Base-by-base conservation (phyloP, 495 filamentous ascomycete species). In the Aspergillus cavernicola region DNA sequence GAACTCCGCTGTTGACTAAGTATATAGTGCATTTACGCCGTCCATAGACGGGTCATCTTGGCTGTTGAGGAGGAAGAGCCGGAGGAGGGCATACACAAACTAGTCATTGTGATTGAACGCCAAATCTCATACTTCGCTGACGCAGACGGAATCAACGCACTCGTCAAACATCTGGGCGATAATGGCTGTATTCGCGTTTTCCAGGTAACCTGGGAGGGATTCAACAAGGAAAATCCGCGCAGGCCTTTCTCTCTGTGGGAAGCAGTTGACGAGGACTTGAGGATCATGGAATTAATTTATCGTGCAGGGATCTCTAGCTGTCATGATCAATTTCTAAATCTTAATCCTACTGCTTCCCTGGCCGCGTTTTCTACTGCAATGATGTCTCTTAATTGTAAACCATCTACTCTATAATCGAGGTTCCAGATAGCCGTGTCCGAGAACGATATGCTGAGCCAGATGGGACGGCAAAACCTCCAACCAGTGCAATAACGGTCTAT, bases 41-140 rank as follows among this genome's bases (percentile, higher is more conserved):
- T 70, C 5, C 52, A 60, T 23, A 64, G 61, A 31, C 58, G 59
- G 35, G 37, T 68, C 41, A 57, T 68, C n/a, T 38, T 66, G 32
- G 61, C 58, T 13, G 61, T 65, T 24, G 40, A 44, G 18, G 57
- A 68, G 28, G 52, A 65, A 2, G 61, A 66, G 48, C 37, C 66
- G 37, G 56, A 55, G 22, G 56, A 61, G 49, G 69, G 74, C 52
- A 72, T 73, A 37, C 72, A 75, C 57, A 74, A 72, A 24, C 74
- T 80, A 55, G 74, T 74, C 53, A 60, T 71, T 38, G 66, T 68
- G 13, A 59, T 72, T 18, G 65, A 68, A 52, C 73, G 76, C 19
- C 74, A 78, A 50, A 68, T 76, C 13, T 79, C 76, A 2, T 77
- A 75, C 51, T 79, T 78, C 61, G 75, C 69, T 46, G 69, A 79